Evolutionary conservation across 2,329 filamentous ascomycete species (phyloP), one percentile per base, ranked within the genome.

Genomic region (Fonsecaea erecta): DNA sequence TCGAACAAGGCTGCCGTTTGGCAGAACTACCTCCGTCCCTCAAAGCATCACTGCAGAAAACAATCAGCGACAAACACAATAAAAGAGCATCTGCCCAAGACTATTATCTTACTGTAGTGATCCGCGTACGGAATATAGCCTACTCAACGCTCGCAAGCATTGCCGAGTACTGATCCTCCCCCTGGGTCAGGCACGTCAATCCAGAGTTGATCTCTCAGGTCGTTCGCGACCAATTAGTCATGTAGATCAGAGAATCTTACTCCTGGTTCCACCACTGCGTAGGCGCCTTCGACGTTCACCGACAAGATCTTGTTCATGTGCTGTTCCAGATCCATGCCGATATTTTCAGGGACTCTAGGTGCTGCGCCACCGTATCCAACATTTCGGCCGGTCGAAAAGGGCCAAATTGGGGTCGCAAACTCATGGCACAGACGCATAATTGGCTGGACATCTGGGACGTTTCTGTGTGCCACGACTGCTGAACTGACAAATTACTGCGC

Each of bases 151-250:
- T 83, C 81, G 21, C 82, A 72, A 2, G 81, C 75, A 68, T 85
- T 85, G 1, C 83, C 83, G n/a, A 84, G 70, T 3, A 85, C 77
- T n/a, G 77, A 79, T 0, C 82, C 82, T 73, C 82, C 83, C 34
- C 82, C 82, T 2, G 85, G 75, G 34, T 80, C 81, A 0, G 83
- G 80, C n/a, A 78, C 78, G 65, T 80, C 80, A 1, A 82, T 78
- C 82, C 81, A 83, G 6, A 83, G 75, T 55, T 76, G 78, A 55
- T 80, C 67, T 11, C 70, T 66, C 51, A 75, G 65, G 51, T 78
- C 75, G 26, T 75, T 74, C 62, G 79, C 77, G 67, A 80, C 75
- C 7, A 75, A 69, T 60, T 82, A 80, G 3, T 75, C 71, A 61
- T 82, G 80, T 1, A 77, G 76, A 52, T 81, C 78, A n/a, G 75